Conservation (phyloP, 2,329 filamentous ascomycete species). For the Venturiaceae sp. region DNA sequence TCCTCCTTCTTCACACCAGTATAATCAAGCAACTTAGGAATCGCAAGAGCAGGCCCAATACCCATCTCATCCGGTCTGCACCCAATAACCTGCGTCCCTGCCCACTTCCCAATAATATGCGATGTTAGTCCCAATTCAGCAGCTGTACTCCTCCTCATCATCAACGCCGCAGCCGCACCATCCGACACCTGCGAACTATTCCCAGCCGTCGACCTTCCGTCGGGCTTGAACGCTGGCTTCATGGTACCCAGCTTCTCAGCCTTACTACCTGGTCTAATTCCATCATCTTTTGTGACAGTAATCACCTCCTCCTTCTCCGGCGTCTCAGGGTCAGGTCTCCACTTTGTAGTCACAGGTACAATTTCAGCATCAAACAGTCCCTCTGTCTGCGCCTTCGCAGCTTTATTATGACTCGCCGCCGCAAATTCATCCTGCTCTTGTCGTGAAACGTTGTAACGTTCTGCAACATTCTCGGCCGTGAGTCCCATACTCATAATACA, state of each 20-base stretch:
- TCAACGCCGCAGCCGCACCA: slow-evolving; percentile 71
- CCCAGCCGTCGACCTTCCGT: slow-evolving; percentile 73
- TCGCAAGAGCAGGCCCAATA: slow-evolving; percentile 75
- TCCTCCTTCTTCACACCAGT: slow-evolving; percentile 59
- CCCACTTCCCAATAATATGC: slow-evolving; percentile 73
- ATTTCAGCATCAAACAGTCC: slow-evolving; percentile 73
- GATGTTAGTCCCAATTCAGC: slow-evolving; percentile 58
- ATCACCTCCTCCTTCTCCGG: slow-evolving; percentile 43
- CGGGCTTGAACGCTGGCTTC: slow-evolving; percentile 73
- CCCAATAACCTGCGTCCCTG: slow-evolving; percentile 64
- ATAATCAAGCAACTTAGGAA: slow-evolving; percentile 67
- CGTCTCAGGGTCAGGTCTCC: slow-evolving; percentile 51
- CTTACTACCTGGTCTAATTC: slow-evolving; percentile 60
- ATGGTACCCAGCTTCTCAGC: slow-evolving; percentile 65
- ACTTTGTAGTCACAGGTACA: slow-evolving; percentile 65
- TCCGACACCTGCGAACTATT: slow-evolving; percentile 82
- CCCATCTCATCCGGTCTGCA: slow-evolving; percentile 92
- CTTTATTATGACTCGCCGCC: slow-evolving; percentile 62
- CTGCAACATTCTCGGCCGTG: slow-evolving; percentile 81
- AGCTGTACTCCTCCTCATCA: slow-evolving; percentile 79
- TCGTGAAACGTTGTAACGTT: slow-evolving; percentile 61
- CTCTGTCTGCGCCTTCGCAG: slow-evolving; percentile 55
- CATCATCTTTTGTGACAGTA: slow-evolving; percentile 70
- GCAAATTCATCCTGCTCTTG: slow-evolving; percentile 79
- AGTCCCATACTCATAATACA: slow-evolving; percentile 93